phyloP scores from a whole-genome alignment of 805 yeast genomes.

The Debaryomyces tyrocola region DNA sequence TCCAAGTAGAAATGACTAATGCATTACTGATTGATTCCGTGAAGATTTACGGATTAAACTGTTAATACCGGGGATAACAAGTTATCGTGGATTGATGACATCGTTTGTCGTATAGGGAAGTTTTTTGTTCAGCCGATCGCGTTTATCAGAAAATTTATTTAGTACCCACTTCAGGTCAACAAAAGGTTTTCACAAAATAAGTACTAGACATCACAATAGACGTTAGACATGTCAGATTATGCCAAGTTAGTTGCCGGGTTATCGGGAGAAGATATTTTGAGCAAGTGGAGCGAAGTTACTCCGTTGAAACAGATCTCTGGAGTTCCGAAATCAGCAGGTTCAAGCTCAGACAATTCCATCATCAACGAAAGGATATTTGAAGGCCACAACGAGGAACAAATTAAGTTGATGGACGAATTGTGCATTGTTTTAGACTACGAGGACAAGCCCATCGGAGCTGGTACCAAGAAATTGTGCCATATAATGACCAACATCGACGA shows the following conservation, averaged over 20 bases:
- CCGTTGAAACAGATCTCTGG: slow-evolving; percentile 64
- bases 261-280: slow-evolving; percentile 48
- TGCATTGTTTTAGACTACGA: slow-evolving; percentile 90
- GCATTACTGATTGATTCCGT: too few relatives aligned
- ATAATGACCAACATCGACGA: slow-evolving; percentile 81
- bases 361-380: slow-evolving; percentile 51
- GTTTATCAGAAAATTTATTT: background rate
- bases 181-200: background rate
- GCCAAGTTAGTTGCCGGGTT: slow-evolving; percentile 56
- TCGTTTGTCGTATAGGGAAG: background rate
- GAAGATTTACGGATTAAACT: too few relatives aligned
- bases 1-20: too few relatives aligned
- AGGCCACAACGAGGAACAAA: slow-evolving; percentile 94
- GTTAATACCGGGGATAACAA: too few relatives aligned
- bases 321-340: slow-evolving; percentile 44
- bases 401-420: slow-evolving; percentile 91
- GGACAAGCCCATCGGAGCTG: slow-evolving; percentile 89
- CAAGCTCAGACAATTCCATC: slow-evolving; percentile 27
- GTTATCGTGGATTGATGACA: too few relatives aligned
- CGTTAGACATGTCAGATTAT: slow-evolving; percentile 23
- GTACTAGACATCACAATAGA: too few relatives aligned
- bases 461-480: slow-evolving; percentile 87
- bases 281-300: slow-evolving; percentile 64
- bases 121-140: background rate
- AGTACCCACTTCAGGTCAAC: background rate